Evolutionary conservation across 345 rosid genomes (phyloP).

Genomic region (Hypericum androsaemum): DNA sequence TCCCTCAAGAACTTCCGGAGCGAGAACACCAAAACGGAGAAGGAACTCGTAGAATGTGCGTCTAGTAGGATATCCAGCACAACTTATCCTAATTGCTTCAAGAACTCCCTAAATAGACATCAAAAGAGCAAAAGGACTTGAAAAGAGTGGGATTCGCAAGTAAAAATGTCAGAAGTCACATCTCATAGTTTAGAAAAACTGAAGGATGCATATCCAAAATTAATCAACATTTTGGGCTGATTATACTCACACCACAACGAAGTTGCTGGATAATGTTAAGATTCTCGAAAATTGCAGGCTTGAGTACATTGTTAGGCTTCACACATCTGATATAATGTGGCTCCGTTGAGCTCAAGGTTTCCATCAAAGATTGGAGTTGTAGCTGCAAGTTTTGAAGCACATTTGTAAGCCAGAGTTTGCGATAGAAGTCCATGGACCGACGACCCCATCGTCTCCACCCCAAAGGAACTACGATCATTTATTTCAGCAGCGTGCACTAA

Average conservation of each 20-base stretch:
- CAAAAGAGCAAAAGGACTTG: constrained; percentile 3
- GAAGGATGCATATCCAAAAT: constrained; percentile 7
- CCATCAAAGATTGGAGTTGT: constrained; percentile 99
- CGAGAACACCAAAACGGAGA: constrained; percentile 93
- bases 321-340: constrained; percentile 99
- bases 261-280: constrained; percentile 86
- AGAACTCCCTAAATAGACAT: constrained; percentile 65
- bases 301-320: constrained; percentile 96
- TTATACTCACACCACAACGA: constrained; percentile 91
- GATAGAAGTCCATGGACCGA: too few relatives aligned
- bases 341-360: constrained; percentile 85
- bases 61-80: constrained; percentile 99
- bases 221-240: constrained; percentile 9
- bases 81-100: constrained; percentile 98
- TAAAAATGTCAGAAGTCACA: constrained; percentile 3
- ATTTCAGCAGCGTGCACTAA: too few relatives aligned
- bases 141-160: constrained; percentile 2
- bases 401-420: too few relatives aligned
- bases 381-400: constrained; percentile 41
- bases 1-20: constrained; percentile 91
- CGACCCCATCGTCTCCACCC: too few relatives aligned
- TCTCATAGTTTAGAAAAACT: constrained; percentile 1
- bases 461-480: too few relatives aligned
- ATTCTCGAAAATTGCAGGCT: constrained; percentile 95
- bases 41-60: constrained; percentile 94